A percentile compares a stretch with the other conserved stretches of the same genome.
Evolutionary conservation across 192 early-diverging fungal species (phyloP).

Genomic region (Globomyces pollinis-pini): DNA sequence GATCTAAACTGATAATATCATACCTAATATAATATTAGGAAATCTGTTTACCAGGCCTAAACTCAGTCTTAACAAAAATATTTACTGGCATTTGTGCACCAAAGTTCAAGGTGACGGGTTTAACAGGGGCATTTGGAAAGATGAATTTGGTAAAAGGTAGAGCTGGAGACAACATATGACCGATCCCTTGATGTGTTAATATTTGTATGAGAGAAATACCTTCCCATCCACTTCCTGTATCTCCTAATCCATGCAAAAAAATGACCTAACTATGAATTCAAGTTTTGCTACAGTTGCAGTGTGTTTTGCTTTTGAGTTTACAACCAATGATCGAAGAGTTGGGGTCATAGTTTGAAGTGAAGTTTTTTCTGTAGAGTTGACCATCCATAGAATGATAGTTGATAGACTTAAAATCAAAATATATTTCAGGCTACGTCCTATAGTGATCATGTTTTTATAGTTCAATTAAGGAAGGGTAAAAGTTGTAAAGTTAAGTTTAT

Average conservation of each 20-base stretch:
- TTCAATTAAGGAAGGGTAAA: too few species aligned
- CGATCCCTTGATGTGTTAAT: too few species aligned
- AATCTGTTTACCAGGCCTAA: not conserved
- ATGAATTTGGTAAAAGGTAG: constrained; percentile 87
- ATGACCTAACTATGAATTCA: too few species aligned
- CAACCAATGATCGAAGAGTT: constrained; percentile 16
- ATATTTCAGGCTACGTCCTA: too few species aligned
- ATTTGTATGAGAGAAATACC: too few species aligned
- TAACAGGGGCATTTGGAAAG: constrained; percentile 67
- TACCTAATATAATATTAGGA: too few species aligned
- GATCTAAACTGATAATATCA: constrained; percentile 56
- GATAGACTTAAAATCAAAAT: too few species aligned
- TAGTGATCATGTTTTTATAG: too few species aligned
- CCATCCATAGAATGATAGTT: too few species aligned
- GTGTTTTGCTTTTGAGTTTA: constrained; percentile 46
- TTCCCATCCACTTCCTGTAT: constrained; percentile 49
- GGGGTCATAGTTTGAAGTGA: too few species aligned
- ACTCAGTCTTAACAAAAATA: constrained; percentile 58
- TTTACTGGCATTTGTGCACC: constrained; percentile 79
- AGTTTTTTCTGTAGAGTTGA: too few species aligned
- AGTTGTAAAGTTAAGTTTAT: too few species aligned
- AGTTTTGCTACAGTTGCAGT: constrained; percentile 74
- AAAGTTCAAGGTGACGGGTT: constrained; percentile 62
- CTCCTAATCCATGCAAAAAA: constrained; percentile 74
- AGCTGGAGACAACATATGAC: constrained; percentile 38